Conservation (phyloP, 345 rosid species). For the Turnera subulata region DNA sequence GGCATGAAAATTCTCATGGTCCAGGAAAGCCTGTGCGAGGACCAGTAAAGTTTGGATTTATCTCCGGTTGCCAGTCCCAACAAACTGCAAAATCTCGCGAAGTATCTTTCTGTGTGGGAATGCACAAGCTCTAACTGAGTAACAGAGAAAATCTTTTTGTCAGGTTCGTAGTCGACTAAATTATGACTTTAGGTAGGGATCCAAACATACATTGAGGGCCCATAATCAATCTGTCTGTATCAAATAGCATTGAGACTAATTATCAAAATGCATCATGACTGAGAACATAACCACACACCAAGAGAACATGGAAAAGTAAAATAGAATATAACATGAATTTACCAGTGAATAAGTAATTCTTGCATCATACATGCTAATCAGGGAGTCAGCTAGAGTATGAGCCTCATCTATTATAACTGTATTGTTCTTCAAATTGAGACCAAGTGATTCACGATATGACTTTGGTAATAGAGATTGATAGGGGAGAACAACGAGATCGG, state of each 20-base stretch:
- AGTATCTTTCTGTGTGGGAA: constrained; percentile 56
- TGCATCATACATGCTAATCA: constrained; percentile 80
- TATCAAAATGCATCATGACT: too few species aligned
- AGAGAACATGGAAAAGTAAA: constrained; percentile 1
- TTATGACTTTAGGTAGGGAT: too few species aligned
- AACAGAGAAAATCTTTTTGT: constrained; percentile 6
- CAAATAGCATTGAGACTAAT: too few species aligned
- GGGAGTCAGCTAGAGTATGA: constrained; percentile 94
- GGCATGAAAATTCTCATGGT: constrained; percentile 28
- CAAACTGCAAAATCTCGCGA: constrained; percentile 58
- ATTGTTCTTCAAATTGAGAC: constrained; percentile 65
- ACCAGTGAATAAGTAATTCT: constrained; percentile 73
- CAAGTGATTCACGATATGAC: constrained; percentile 91
- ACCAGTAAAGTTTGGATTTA: constrained; percentile 81
- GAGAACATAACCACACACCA: background rate
- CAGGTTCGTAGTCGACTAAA: background rate
- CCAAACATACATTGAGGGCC: too few species aligned
- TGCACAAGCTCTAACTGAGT: constrained; percentile 70
- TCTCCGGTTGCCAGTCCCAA: constrained; percentile 92
- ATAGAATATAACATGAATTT: background rate
- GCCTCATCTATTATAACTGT: constrained; percentile 93
- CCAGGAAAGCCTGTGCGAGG: constrained; percentile 60
- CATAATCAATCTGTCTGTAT: too few species aligned
- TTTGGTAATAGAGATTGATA: constrained; percentile 90
- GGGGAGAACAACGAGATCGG: constrained; percentile 91